Evolutionary conservation across 1,284 basidiomycete genomes (phyloP).

Genomic region (Ceratobasidium sp.): DNA sequence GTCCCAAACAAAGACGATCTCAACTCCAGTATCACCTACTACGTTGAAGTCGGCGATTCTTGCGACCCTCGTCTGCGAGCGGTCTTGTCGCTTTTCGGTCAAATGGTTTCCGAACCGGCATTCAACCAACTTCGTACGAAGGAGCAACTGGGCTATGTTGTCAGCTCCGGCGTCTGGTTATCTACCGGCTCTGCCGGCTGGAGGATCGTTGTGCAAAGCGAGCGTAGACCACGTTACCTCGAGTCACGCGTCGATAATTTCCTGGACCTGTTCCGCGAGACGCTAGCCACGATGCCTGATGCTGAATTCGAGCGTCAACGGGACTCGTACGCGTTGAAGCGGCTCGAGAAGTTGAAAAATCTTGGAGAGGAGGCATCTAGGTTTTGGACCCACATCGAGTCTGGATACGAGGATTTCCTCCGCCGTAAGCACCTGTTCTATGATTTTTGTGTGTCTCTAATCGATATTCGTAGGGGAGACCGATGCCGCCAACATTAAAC

Average conservation of each 20-base stretch:
- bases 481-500: constrained; percentile 74
- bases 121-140: constrained; percentile 96
- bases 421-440: constrained; percentile 62
- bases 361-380: constrained; percentile 71
- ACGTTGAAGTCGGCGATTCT: constrained; percentile 76
- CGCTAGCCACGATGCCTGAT: constrained; percentile 66
- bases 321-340: constrained; percentile 73
- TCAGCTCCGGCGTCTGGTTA: constrained; percentile 68
- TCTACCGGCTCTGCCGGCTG: constrained; percentile 81
- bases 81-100: constrained; percentile 69
- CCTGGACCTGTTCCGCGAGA: constrained; percentile 75
- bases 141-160: constrained; percentile 96
- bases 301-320: constrained; percentile 76
- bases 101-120: constrained; percentile 89
- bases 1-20: constrained; percentile 90
- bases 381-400: constrained; percentile 79
- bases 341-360: constrained; percentile 80
- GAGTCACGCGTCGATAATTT: constrained; percentile 92
- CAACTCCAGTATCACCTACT: constrained; percentile 88
- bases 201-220: constrained; percentile 92
- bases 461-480: constrained; percentile 64
- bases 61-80: constrained; percentile 70
- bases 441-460: constrained; percentile 44
- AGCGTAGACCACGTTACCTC: constrained; percentile 84
- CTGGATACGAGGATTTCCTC: constrained; percentile 82